A percentile compares a stretch with the other conserved stretches of the same genome.
phyloP scores from a whole-genome alignment of 805 yeast species.

The Ogataea zsoltii region DNA sequence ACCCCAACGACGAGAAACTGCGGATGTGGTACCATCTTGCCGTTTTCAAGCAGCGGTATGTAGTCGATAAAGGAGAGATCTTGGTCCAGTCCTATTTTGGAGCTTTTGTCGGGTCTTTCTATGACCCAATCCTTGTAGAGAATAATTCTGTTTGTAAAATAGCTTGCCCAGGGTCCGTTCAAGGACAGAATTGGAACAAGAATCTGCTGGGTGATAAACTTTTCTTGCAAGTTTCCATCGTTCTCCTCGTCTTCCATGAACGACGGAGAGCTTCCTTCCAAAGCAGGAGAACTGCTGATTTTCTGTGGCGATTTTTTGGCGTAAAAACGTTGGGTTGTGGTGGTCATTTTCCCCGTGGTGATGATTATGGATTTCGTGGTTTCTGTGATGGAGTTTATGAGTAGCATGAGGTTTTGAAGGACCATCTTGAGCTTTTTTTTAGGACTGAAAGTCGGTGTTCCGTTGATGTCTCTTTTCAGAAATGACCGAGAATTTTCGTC shows the following conservation, averaged over 20 bases:
- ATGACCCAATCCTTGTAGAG: conserved; percentile 34
- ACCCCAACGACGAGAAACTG: conserved; percentile 25
- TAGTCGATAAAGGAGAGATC: conserved; percentile 22
- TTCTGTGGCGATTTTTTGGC: conserved; percentile 2
- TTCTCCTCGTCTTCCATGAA: conserved; percentile 10
- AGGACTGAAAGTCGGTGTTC: conserved; percentile 24
- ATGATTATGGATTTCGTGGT: conserved; percentile 18
- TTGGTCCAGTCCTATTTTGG: conserved; percentile 15
- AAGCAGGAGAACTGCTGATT: conserved; percentile 1
- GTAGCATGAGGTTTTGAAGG: conserved; percentile 23
- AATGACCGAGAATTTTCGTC: background rate
- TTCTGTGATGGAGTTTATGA: conserved; percentile 17
- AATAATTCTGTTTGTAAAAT: conserved; percentile 31
- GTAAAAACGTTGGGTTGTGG: conserved; percentile 27
- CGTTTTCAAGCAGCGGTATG: conserved; percentile 20
- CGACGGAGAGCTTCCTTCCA: conserved; percentile 4
- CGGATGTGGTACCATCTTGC: conserved; percentile 23
- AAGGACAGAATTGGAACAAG: conserved; percentile 34
- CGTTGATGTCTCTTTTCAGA: conserved; percentile 22
- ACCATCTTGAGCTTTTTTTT: conserved; percentile 22
- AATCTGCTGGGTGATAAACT: conserved; percentile 30
- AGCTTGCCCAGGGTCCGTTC: conserved; percentile 28
- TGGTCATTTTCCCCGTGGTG: conserved; percentile 33
- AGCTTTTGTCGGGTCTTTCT: conserved; percentile 4
- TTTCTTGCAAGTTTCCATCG: conserved; percentile 7